Evolutionary conservation across 1,139 yeast genomes (phyloP).

Genomic region (Blastobotrys proliferans): DNA sequence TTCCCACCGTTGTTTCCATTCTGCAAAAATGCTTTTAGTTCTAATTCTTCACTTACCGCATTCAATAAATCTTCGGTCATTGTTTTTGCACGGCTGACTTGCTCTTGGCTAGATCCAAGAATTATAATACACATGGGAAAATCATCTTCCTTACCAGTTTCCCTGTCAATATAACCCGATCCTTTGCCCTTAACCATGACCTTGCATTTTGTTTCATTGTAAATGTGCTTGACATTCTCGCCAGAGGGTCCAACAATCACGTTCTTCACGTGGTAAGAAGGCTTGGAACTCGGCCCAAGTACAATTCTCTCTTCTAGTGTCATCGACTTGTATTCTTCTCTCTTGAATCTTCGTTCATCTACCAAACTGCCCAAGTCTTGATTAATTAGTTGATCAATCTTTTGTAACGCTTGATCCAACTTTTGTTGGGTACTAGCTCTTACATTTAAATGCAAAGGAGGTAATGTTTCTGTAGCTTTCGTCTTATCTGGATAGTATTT

Average conservation of each 20-base stretch:
- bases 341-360: slow-evolving; percentile 31
- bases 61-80: slow-evolving; percentile 34
- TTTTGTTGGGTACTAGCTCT: slow-evolving; percentile 31
- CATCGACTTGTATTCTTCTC: slow-evolving; percentile 7
- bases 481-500: slow-evolving; percentile 38
- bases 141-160: slow-evolving; percentile 34
- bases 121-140: slow-evolving; percentile 35
- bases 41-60: slow-evolving; percentile 27
- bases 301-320: slow-evolving; percentile 19
- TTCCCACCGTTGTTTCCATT: no score
- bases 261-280: slow-evolving; percentile 32
- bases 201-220: slow-evolving; percentile 33
- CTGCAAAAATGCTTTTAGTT: no score
- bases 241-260: slow-evolving; percentile 36
- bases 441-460: slow-evolving; percentile 35
- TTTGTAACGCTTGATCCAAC: slow-evolving; percentile 32
- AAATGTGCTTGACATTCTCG: slow-evolving; percentile 39
- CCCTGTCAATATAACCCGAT: slow-evolving; percentile 34
- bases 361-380: slow-evolving; percentile 34
- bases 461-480: slow-evolving; percentile 34
- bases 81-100: slow-evolving; percentile 30
- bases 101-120: slow-evolving; percentile 28
- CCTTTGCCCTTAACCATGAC: slow-evolving; percentile 39
- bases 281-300: slow-evolving; percentile 16
- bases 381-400: slow-evolving; percentile 32